Base-by-base conservation (phyloP, 164 flowering plant species). In the Hamamelis virginiana region DNA sequence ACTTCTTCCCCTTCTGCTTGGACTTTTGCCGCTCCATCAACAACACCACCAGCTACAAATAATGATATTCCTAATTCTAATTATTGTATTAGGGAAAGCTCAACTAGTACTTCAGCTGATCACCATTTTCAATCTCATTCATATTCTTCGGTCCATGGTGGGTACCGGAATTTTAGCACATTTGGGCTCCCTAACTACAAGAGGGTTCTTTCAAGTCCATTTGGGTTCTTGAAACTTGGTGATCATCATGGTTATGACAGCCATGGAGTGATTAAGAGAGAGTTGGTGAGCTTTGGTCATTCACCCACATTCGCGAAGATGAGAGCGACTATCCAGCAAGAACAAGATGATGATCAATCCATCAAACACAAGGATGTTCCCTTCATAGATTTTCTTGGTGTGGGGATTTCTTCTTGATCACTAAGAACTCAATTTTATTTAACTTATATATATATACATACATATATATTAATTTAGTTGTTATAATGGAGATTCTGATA, bases 351-450 rank as follows among this genome's bases (percentile, higher is more conserved):
- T 57, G 78, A 71, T 15, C n/a, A n/a, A n/a, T 64, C 86, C 21
- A 64, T 68, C 22, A 72, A 76, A 51, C 68, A 67, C 52, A 81
- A 83, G 67, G 80, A 80, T 46, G 78, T 77, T 67, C 89, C 86
- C 33, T 87, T 90, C 84, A 87, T 87, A 62, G 95, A 90, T 78
- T 90, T 90, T 78, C 92, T 90, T 77, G 95, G 95, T 73, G 95
- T 90, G 69, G 91, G 95, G 33, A 77, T 84, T 48, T 80, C 90
- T 71, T 87, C 84, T 47, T 82, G 69, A 77, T 62, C 41, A 65
- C 51, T 21, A 2, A 33, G 41, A 33, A 33, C 41, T 33, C 41
- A 33, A 33, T 33, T 33, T 33, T 33, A 33, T 33, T 33, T 33
- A 33, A 33, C 6, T 33, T 33, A 33, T 33, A 33, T 33, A 33